A percentile compares a stretch with the other conserved stretches of the same genome.
Conservation (phyloP, 2,329 filamentous ascomycete genomes). For the Fusarium brevicatenulatum region DNA sequence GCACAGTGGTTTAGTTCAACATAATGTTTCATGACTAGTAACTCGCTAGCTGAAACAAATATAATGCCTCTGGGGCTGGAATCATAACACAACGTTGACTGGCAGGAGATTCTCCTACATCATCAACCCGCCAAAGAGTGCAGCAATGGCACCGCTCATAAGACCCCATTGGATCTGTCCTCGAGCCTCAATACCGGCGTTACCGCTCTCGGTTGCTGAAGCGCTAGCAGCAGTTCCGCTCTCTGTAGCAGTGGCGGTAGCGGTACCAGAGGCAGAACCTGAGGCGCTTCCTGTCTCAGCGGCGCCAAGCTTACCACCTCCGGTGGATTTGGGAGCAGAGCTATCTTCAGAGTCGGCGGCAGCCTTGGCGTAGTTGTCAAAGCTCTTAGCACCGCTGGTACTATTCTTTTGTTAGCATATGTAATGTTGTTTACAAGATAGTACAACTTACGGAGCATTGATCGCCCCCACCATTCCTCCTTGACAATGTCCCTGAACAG, state of each 20-base stretch:
- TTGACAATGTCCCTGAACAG: conserved; percentile 68
- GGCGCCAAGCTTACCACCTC: conserved; percentile 30
- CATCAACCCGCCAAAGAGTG: conserved; percentile 38
- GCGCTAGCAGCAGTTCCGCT: conserved; percentile 11
- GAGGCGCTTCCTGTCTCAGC: conserved; percentile 26
- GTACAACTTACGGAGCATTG: conserved; percentile 40
- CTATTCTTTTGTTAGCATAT: conserved; percentile 5
- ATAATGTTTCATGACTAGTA: conserved; percentile 19
- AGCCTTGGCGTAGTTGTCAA: conserved; percentile 22
- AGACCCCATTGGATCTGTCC: conserved; percentile 43
- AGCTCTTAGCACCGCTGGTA: conserved; percentile 28
- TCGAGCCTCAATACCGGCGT: conserved; percentile 28
- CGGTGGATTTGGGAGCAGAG: conserved; percentile 34
- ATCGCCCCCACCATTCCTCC: conserved; percentile 66
- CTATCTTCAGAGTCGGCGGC: conserved; percentile 25
- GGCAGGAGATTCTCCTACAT: conserved; percentile 19
- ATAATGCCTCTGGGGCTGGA: conserved; percentile 20
- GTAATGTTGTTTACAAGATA: background rate
- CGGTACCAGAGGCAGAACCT: conserved; percentile 14
- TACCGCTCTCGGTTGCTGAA: conserved; percentile 18
- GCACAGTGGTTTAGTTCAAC: too few relatives aligned
- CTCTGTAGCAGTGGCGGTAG: conserved; percentile 26
- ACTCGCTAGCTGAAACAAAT: conserved; percentile 21
- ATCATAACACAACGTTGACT: conserved; percentile 14
- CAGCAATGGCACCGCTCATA: conserved; percentile 37